phyloP scores from a whole-genome alignment of 106 monocot species.

The Dendrobium catenatum region DNA sequence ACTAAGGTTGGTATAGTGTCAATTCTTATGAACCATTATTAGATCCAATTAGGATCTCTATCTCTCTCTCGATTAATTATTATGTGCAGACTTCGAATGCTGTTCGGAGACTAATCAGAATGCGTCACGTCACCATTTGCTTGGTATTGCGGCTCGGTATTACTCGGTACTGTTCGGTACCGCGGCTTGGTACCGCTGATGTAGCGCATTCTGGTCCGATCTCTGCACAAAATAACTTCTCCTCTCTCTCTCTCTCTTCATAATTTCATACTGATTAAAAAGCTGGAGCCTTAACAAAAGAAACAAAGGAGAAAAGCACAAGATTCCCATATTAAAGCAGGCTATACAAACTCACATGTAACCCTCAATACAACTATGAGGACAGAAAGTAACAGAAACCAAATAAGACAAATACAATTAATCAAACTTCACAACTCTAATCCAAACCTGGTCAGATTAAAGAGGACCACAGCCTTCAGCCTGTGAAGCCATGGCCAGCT shows the following conservation, averaged over 20 bases:
- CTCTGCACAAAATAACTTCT: background rate
- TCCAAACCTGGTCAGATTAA: background rate
- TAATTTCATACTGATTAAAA: background rate
- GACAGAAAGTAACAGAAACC: background rate
- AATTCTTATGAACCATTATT: background rate
- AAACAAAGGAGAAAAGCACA: background rate
- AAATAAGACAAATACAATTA: background rate
- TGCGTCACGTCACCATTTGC: too few relatives aligned
- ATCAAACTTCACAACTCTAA: background rate
- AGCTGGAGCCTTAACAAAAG: background rate
- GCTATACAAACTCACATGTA: conserved; percentile 34
- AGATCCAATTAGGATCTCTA: background rate
- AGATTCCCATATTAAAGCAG: conserved; percentile 9
- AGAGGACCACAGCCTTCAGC: conserved; percentile 3
- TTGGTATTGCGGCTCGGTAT: too few relatives aligned
- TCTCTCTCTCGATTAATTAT: background rate
- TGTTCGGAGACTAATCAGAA: too few relatives aligned
- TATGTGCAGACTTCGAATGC: too few relatives aligned
- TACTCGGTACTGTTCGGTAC: too few relatives aligned
- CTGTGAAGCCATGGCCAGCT: conserved; percentile 64
- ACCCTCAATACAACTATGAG: background rate
- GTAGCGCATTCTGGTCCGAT: background rate
- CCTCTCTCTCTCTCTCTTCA: background rate
- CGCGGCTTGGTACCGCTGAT: too few relatives aligned
- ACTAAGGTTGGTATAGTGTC: too few relatives aligned